Evolutionary conservation across 2,329 filamentous ascomycete genomes (phyloP), one percentile per base, ranked within the genome.

Genomic region (Phyllachora maydis): DNA sequence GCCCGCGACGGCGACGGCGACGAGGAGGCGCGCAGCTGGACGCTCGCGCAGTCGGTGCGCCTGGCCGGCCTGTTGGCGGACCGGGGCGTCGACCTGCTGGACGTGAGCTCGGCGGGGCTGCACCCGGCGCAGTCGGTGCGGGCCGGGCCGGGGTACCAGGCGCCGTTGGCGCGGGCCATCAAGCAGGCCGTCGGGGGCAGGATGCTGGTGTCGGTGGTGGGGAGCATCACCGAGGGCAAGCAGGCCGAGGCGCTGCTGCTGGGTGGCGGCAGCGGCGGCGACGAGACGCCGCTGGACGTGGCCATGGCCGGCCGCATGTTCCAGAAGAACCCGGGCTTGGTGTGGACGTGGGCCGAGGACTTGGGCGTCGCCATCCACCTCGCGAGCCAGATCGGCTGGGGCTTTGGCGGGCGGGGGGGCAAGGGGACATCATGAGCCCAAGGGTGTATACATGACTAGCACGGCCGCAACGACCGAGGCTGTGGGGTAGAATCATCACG

Each of bases 41-140:
- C 59, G 0, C 33, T 65, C 4, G 59, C 66, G 10, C 59, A 83
- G 25, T 68, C 65, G 0, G 54, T 67, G 13, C 52, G 53, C 21
- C 57, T 85, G 2, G 70, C 75, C 0, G 42, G 55, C 19, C 46
- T 68, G 0, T 49, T 85, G 0, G 68, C 67, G 0, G 59, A 64
- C 2, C 53, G 46, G 9, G 77, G 77, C 3, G 65, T 83, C 3
- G 76, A 85, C 39, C 49, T 85, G 2, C 48, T 85, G 1, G 78
- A 85, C 36, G 61, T 82, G 6, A 72, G 64, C 2, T 62, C 58
- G 3, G 75, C 65, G 1, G 78, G 74, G 4, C 61, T 61, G 23
- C 65, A 78, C 36, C 45, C 54, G 1, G 39, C 45, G 22, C 64
- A 69, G 33, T 63, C 68, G 26, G 56, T 73, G 23, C 48, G 55